Evolutionary conservation across 2,329 filamentous ascomycete genomes (phyloP).

Genomic region (Trichoderma breve): DNA sequence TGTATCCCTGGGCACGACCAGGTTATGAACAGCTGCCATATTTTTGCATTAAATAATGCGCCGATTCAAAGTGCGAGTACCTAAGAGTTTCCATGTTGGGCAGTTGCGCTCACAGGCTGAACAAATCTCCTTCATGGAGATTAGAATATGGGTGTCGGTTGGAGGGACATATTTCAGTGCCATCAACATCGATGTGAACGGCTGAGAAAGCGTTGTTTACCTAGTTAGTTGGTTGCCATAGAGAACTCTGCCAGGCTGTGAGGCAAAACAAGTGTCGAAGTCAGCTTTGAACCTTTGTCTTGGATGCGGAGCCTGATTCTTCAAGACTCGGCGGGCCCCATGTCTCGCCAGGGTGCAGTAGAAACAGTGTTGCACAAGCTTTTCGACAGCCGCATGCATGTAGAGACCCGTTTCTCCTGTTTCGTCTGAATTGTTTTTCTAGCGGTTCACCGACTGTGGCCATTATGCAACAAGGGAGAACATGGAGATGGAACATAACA

Average conservation of each 20-base stretch:
- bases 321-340: neutral
- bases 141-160: neutral
- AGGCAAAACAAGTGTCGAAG: neutral
- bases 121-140: neutral
- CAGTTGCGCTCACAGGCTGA: neutral
- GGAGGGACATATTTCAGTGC: neutral
- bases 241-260: neutral
- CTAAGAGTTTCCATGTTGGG: neutral
- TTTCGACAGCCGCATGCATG: slow-evolving; percentile 4
- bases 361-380: neutral
- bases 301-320: slow-evolving; percentile 5
- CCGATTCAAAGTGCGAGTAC: neutral
- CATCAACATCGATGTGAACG: neutral
- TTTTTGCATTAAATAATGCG: neutral
- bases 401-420: slow-evolving; percentile 15
- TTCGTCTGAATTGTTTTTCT: slow-evolving; percentile 15
- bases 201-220: neutral
- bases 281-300: neutral
- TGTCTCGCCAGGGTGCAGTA: neutral
- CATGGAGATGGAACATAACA: slow-evolving; percentile 12
- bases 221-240: neutral
- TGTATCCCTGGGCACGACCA: neutral
- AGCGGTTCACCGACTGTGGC: slow-evolving; percentile 1
- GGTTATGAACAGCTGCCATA: neutral
- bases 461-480: slow-evolving; percentile 12